These are phyloP conservation scores for Aureobasidium pullulans DNA, from an alignment of 2,329 filamentous ascomycete species.

Conservation along the genomic window DNA sequence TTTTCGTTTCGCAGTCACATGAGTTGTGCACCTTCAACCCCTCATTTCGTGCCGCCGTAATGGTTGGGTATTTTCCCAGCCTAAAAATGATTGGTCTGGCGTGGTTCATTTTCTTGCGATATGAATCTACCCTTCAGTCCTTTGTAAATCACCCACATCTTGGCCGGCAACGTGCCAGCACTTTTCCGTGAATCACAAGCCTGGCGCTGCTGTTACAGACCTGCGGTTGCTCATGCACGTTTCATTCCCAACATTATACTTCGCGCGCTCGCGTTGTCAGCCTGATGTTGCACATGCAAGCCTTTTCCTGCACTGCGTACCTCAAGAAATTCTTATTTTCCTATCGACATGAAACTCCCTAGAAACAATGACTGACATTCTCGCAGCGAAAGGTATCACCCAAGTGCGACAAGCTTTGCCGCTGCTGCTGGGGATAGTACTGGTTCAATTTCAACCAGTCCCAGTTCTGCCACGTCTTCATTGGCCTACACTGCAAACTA, in stretches of 20 bases:
- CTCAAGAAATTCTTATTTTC: constrained; percentile 2
- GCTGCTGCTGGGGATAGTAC: constrained; percentile 49
- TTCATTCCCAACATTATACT: constrained; percentile 9
- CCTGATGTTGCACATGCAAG: constrained; percentile 17
- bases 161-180: constrained; percentile 12
- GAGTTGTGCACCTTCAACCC: constrained; percentile 6
- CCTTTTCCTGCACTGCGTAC: constrained; percentile 12
- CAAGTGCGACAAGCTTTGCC: constrained; percentile 36
- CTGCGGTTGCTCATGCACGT: constrained; percentile 8
- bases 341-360: constrained; percentile 9
- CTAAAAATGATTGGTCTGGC: constrained; percentile 6
- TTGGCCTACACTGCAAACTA: constrained; percentile 33
- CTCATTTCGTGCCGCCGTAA: constrained; percentile 7
- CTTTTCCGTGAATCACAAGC: constrained; percentile 2
- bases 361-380: constrained; percentile 17
- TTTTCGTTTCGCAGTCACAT: not conserved
- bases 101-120: constrained; percentile 15
- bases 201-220: constrained; percentile 6
- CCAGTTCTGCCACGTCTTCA: constrained; percentile 44
- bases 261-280: constrained; percentile 15
- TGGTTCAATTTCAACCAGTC: constrained; percentile 47
- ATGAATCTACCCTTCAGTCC: not conserved
- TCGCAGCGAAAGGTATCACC: constrained; percentile 40
- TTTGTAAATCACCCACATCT: not conserved
- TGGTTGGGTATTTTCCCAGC: not conserved